A percentile compares a stretch with the other conserved stretches of the same genome.
Conservation (phyloP, 768 basidiomycete genomes). For the Leucocoprinus sp. region DNA sequence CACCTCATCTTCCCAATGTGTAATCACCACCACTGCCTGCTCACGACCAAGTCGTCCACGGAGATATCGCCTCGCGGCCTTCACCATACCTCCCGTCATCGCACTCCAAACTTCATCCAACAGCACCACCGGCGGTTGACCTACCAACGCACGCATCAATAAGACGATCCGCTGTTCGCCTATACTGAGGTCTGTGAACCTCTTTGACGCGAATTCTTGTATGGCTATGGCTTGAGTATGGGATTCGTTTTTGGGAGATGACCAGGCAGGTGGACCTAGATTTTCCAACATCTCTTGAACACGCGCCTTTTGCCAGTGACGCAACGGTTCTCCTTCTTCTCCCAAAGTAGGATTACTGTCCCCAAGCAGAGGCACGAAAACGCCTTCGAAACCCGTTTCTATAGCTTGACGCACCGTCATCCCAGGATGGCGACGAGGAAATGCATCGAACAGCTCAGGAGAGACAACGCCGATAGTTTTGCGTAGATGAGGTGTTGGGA, state of each 20-base stretch:
- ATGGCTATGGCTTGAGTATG: no score
- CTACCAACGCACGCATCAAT: constrained; percentile 80
- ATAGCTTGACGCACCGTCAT: constrained; percentile 75
- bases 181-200: constrained; percentile 58
- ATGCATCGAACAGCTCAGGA: constrained; percentile 88
- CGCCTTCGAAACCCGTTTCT: constrained; percentile 85
- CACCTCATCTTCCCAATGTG: constrained; percentile 88
- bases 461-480: constrained; percentile 71
- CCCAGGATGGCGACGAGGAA: constrained; percentile 57
- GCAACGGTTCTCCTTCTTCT: constrained; percentile 18
- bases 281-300: constrained; percentile 50
- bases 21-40: constrained; percentile 81
- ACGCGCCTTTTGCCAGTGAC: constrained; percentile 28
- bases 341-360: constrained; percentile 40
- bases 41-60: constrained; percentile 37
- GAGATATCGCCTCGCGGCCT: constrained; percentile 54
- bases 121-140: constrained; percentile 63
- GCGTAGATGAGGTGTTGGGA: constrained; percentile 62
- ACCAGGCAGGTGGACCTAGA: constrained; percentile 56
- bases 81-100: constrained; percentile 78
- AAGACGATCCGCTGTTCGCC: constrained; percentile 78
- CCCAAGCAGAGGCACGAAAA: constrained; percentile 46
- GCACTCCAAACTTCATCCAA: constrained; percentile 93
- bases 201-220: constrained; percentile 31
- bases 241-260: background rate